Evolutionary conservation across 495 filamentous ascomycete genomes (phyloP).

Genomic region (Xylaria palmicola): DNA sequence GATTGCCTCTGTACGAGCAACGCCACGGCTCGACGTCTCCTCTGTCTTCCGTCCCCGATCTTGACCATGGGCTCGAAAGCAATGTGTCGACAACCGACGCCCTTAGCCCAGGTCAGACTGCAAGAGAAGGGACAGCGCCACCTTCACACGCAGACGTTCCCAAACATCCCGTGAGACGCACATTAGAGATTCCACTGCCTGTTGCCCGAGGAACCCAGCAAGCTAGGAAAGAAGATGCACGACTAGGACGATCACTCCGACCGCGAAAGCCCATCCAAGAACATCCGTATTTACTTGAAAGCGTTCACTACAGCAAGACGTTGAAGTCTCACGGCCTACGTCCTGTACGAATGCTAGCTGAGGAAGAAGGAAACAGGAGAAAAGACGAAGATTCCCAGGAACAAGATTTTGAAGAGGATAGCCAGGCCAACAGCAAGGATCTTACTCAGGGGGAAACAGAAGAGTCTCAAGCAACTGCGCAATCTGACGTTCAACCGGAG

Average conservation of each 20-base stretch:
- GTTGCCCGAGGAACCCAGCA: slow-evolving; percentile 13
- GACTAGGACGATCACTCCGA: slow-evolving; percentile 51
- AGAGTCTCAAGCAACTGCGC: slow-evolving; percentile 28
- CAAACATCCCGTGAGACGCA: slow-evolving; percentile 2
- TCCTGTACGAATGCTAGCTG: slow-evolving; percentile 54
- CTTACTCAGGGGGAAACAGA: slow-evolving; percentile 22
- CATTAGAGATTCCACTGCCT: slow-evolving; percentile 11
- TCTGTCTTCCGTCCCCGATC: slow-evolving; percentile 17
- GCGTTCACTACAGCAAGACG: slow-evolving; percentile 59
- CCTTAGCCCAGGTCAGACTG: neutral
- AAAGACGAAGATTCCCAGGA: slow-evolving; percentile 50
- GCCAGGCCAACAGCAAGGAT: slow-evolving; percentile 32
- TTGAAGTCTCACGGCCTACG: slow-evolving; percentile 63
- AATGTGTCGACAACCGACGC: neutral
- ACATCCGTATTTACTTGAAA: slow-evolving; percentile 69
- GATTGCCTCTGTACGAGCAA: slow-evolving; percentile 1
- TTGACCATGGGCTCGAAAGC: neutral
- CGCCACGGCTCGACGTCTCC: slow-evolving; percentile 16
- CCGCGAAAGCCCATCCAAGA: slow-evolving; percentile 74
- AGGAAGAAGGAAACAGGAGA: slow-evolving; percentile 28
- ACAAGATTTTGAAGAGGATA: slow-evolving; percentile 52
- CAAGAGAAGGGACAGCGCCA: neutral
- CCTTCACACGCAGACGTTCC: neutral
- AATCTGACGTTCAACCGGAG: slow-evolving; percentile 18
- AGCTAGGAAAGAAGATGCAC: slow-evolving; percentile 10